Evolutionary conservation across 192 early-diverging fungal genomes (phyloP).

Genomic region (Funneliformis mosseae): DNA sequence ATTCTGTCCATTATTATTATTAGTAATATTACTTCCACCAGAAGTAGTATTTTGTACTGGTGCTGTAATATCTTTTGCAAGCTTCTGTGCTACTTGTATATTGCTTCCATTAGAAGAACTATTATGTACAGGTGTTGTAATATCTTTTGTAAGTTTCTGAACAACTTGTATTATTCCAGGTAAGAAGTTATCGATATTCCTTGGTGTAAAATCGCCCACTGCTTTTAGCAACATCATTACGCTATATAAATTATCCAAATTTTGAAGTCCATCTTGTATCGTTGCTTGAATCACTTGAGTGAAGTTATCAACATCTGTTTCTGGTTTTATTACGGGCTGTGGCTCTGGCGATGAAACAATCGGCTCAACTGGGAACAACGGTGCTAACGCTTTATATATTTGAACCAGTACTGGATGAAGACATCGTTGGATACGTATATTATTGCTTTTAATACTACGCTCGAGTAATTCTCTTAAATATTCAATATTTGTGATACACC

Average conservation of each 20-base stretch:
- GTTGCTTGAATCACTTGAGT: slow-evolving; percentile 62
- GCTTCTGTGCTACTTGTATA: slow-evolving; percentile 81
- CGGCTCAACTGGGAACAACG: slow-evolving; percentile 43
- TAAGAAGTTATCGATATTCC: slow-evolving; percentile 72
- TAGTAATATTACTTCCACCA: not conserved
- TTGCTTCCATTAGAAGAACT: slow-evolving; percentile 47
- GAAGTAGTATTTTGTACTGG: not conserved
- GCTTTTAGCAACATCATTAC: slow-evolving; percentile 72
- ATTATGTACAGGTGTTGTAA: slow-evolving; percentile 54
- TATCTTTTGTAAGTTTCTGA: slow-evolving; percentile 84
- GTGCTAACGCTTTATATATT: slow-evolving; percentile 59
- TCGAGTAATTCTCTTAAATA: slow-evolving; percentile 67
- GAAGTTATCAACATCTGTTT: slow-evolving; percentile 55
- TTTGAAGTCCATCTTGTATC: slow-evolving; percentile 68
- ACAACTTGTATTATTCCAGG: slow-evolving; percentile 81
- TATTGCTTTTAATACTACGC: slow-evolving; percentile 74
- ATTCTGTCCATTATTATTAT: not conserved
- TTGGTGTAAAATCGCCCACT: slow-evolving; percentile 60
- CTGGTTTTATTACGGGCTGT: not conserved
- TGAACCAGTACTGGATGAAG: slow-evolving; percentile 72
- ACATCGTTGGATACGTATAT: slow-evolving; percentile 68
- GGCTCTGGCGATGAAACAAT: slow-evolving; percentile 35
- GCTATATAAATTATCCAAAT: slow-evolving; percentile 64
- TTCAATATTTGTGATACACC: slow-evolving; percentile 67
- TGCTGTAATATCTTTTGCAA: slow-evolving; percentile 67